Conservation (phyloP, 768 basidiomycete species). For the Boletus rex-veris region DNA sequence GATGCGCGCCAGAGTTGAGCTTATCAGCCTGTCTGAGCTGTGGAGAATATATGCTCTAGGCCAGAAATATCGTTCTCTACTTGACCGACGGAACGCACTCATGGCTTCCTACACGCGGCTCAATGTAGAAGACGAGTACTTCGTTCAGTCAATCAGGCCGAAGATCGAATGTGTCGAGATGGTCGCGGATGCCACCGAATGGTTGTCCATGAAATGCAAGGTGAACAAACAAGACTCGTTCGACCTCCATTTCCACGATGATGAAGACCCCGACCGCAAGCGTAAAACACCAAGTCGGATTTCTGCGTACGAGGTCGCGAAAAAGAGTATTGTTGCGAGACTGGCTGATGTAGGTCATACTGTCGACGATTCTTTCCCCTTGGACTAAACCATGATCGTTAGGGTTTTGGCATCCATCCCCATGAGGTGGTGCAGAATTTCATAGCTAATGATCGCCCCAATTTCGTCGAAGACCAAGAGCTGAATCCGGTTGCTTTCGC, state of each 20-base stretch:
- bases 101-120: constrained; percentile 64
- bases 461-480: constrained; percentile 80
- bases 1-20: constrained; percentile 57
- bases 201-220: constrained; percentile 84
- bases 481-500: constrained; percentile 76
- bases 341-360: constrained; percentile 67
- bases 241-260: constrained; percentile 69
- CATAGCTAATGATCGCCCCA: constrained; percentile 51
- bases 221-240: constrained; percentile 59
- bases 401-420: constrained; percentile 85
- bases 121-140: constrained; percentile 69
- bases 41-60: constrained; percentile 93
- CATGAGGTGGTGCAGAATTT: constrained; percentile 87
- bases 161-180: constrained; percentile 80
- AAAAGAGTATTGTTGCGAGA: constrained; percentile 71
- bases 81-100: constrained; percentile 68
- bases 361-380: neutral
- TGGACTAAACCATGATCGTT: neutral
- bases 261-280: constrained; percentile 56
- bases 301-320: constrained; percentile 80
- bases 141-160: constrained; percentile 62
- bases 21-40: constrained; percentile 75
- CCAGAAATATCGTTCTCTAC: constrained; percentile 82
- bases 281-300: constrained; percentile 81
- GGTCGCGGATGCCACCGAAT: constrained; percentile 88